Percentiles rank a stretch among this genome's conserved stretches.
These are phyloP conservation scores for Aspergillus puulaauensis DNA, from an alignment of 2,329 filamentous ascomycete genomes.

Conservation along the genomic window DNA sequence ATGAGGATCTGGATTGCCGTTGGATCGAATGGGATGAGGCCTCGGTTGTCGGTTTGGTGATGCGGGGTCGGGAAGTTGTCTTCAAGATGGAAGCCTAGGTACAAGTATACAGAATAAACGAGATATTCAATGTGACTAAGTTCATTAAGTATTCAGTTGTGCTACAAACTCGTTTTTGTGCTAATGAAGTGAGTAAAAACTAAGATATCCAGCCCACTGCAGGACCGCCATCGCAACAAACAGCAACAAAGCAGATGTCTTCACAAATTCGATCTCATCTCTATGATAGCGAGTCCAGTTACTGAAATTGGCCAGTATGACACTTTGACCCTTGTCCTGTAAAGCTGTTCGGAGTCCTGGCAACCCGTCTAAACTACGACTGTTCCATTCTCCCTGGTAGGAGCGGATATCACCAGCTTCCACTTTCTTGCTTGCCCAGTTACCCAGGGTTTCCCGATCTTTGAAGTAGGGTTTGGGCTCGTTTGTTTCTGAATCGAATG, in stretches of 20 bases:
- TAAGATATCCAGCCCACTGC: slow-evolving; percentile 17
- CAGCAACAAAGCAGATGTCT: slow-evolving; percentile 19
- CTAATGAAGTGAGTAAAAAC: not conserved
- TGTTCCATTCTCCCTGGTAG: slow-evolving; percentile 61
- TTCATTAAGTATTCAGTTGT: not conserved
- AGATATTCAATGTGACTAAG: not conserved
- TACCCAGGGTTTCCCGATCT: slow-evolving; percentile 57
- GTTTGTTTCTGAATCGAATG: slow-evolving; percentile 31
- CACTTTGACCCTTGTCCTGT: slow-evolving; percentile 48
- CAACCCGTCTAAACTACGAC: slow-evolving; percentile 58
- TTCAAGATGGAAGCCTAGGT: not conserved
- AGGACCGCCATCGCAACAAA: slow-evolving; percentile 20
- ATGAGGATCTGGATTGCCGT: not conserved
- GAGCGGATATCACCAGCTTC: slow-evolving; percentile 51
- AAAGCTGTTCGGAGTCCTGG: slow-evolving; percentile 58
- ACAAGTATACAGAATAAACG: not conserved
- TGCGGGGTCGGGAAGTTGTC: slow-evolving; percentile 11
- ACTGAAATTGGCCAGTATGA: slow-evolving; percentile 44
- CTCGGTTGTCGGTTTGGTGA: slow-evolving; percentile 18
- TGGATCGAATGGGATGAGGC: not conserved
- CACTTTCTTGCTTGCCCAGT: slow-evolving; percentile 51
- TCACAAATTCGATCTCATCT: slow-evolving; percentile 22
- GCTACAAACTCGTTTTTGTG: not conserved
- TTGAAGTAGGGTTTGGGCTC: slow-evolving; percentile 40
- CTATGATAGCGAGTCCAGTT: slow-evolving; percentile 20